A percentile compares a stretch with the other conserved stretches of the same genome.
These are phyloP conservation scores for Terfezia claveryi DNA, from an alignment of 495 filamentous ascomycete species.

Conservation along the genomic window DNA sequence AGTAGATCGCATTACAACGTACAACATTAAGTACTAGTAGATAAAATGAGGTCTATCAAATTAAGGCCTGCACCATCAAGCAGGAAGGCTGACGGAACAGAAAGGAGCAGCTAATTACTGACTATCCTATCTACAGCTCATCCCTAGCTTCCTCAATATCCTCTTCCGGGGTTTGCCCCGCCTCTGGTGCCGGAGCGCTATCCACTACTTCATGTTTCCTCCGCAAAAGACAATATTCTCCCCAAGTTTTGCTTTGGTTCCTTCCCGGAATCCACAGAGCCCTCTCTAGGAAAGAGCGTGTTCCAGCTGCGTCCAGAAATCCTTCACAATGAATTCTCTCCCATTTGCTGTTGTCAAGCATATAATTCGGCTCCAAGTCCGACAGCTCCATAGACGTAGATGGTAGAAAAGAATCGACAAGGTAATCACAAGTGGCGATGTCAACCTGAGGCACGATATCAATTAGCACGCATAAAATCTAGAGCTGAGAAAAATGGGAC, in stretches of 20 bases:
- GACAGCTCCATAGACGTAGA: conserved; percentile 17
- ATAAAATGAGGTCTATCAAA: too few species aligned
- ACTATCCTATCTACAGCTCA: too few species aligned
- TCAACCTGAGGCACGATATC: conserved; percentile 29
- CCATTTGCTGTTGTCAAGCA: conserved; percentile 48
- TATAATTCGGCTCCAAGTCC: conserved; percentile 47
- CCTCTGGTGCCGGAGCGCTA: not conserved
- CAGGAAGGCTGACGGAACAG: too few species aligned
- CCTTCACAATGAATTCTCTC: conserved; percentile 44
- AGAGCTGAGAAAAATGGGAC: conserved; percentile 8
- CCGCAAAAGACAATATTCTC: conserved; percentile 15
- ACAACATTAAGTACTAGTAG: too few species aligned
- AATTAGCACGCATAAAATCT: conserved; percentile 1
- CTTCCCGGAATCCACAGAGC: conserved; percentile 56
- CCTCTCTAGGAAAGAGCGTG: conserved; percentile 43
- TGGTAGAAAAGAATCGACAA: conserved; percentile 73
- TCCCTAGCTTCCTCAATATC: not conserved
- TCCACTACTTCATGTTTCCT: not conserved
- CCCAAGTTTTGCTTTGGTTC: conserved; percentile 10
- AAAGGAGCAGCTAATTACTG: too few species aligned
- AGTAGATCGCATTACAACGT: too few species aligned
- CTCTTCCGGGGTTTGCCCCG: not conserved
- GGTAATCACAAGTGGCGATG: conserved; percentile 50
- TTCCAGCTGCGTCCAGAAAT: conserved; percentile 63
- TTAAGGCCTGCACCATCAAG: too few species aligned